Base-by-base conservation (phyloP, 441 rosid species). In the Kokia cookei region DNA sequence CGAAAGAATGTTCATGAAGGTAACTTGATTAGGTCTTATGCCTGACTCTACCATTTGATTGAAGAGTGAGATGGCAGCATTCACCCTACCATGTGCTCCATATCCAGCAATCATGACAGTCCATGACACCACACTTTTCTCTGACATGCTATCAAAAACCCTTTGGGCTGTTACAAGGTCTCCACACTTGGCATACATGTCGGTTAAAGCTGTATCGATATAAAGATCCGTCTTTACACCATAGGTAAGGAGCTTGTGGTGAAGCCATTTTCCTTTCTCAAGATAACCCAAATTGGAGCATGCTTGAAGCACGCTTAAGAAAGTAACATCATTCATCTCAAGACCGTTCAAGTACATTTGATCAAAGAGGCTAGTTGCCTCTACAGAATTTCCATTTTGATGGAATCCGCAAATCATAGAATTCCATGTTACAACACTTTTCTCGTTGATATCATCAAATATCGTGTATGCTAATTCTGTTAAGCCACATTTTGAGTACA, bases 171-270 rank as follows among this genome's bases (percentile, higher is more conserved):
- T 65, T 47, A 62, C 73, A 78, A 90, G 95, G 81, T 92, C 94
- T 82, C 97, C 99, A 61, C 95, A 89, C 77, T 93, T 91, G 9
- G 87, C 89, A 71, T 93, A 93, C 98, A 92, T 90, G 85, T 89
- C 95, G n/a, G 82, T 75, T 43, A 93, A 67, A 72, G 98, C 93
- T 51, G 96, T 88, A 58, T 93, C 90, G 6, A 85, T 75, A 65
- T 81, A 93, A 64, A 85, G 80, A 82, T 91, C 91, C 19, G 78
- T 75, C 22, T 60, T 70, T 65, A 87, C 69, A 48, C 90, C 94
- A 12, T 13, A 73, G 37, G 80, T 48, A 58, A 91, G 84, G 73
- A 94, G 83, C 86, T 88, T 94, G 76, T 89, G 91, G 81, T 94
- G 98, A 82, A 91, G 80, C 97, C 97, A 90, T 85, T 84, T 93